Conservation (phyloP, 176 grass and related monocot species). For the Dendrocalamus sinicus region DNA sequence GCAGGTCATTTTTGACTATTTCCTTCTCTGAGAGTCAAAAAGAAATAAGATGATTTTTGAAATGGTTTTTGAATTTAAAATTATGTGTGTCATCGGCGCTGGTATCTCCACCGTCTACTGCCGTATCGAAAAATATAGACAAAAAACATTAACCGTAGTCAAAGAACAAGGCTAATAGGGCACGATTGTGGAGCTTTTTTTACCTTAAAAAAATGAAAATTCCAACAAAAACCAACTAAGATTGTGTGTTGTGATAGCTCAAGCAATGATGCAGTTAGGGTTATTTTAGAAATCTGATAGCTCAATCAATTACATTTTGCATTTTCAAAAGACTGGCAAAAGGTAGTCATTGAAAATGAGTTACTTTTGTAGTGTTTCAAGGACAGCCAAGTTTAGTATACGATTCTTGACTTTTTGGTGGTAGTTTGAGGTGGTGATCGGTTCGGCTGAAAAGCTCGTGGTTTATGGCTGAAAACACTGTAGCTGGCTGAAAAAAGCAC, state of each 20-base stretch:
- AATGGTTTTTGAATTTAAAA: no score
- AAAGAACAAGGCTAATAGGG: no score
- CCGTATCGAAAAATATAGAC: no score
- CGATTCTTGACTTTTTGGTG: not conserved
- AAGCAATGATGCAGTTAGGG: not conserved
- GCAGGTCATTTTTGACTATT: no score
- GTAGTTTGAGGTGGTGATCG: no score
- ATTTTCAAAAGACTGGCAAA: not conserved
- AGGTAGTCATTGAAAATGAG: not conserved
- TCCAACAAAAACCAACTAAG: not conserved
- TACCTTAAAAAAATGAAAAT: not conserved
- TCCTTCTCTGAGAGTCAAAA: no score
- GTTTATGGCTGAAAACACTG: no score
- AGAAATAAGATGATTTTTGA: no score
- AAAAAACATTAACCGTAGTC: no score
- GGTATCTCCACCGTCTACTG: no score
- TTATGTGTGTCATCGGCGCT: accelerated
- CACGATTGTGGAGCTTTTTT: not conserved
- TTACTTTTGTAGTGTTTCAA: not conserved
- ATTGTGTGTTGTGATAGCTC: not conserved
- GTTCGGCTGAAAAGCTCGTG: no score
- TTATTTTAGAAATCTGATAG: not conserved
- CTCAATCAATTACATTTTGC: not conserved
- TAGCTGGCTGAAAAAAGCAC: no score
- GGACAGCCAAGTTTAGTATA: not conserved